A percentile compares a stretch with the other conserved stretches of the same genome.
These are phyloP conservation scores for Metschnikowia borealis DNA, from an alignment of 805 yeast genomes.

Conservation along the genomic window DNA sequence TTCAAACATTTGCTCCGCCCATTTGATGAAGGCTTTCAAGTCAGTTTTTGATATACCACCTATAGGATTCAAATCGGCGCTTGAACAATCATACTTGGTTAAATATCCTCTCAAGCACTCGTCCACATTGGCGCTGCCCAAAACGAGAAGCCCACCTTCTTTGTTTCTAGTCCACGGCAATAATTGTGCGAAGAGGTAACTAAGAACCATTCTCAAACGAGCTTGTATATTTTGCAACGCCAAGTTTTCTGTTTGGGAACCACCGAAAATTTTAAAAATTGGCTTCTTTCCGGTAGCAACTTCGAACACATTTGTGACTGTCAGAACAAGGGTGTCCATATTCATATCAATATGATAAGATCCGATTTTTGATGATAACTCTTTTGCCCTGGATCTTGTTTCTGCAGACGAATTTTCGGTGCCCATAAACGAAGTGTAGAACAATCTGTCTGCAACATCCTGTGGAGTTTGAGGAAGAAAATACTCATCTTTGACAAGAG, in stretches of 20 bases:
- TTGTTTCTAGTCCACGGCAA: slow-evolving; percentile 90
- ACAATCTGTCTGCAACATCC: slow-evolving; percentile 70
- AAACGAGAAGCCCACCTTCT: slow-evolving; percentile 74
- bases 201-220: slow-evolving; percentile 87
- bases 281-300: slow-evolving; percentile 90
- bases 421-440: slow-evolving; percentile 95
- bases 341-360: slow-evolving; percentile 88
- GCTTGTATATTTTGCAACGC: slow-evolving; percentile 98
- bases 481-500: slow-evolving; percentile 52
- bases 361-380: slow-evolving; percentile 71
- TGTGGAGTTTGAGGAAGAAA: slow-evolving; percentile 74
- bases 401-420: slow-evolving; percentile 87
- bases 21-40: slow-evolving; percentile 76
- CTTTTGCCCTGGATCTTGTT: slow-evolving; percentile 78
- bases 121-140: slow-evolving; percentile 97
- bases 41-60: slow-evolving; percentile 98
- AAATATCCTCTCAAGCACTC: slow-evolving; percentile 93
- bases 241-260: slow-evolving; percentile 83
- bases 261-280: slow-evolving; percentile 88
- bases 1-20: slow-evolving; percentile 65
- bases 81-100: slow-evolving; percentile 95
- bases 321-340: slow-evolving; percentile 78
- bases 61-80: slow-evolving; percentile 96
- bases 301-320: slow-evolving; percentile 74
- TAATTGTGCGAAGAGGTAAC: slow-evolving; percentile 89